Base-by-base conservation (phyloP, 371 early-diverging fungal genomes). In the Mortierella sp. region DNA sequence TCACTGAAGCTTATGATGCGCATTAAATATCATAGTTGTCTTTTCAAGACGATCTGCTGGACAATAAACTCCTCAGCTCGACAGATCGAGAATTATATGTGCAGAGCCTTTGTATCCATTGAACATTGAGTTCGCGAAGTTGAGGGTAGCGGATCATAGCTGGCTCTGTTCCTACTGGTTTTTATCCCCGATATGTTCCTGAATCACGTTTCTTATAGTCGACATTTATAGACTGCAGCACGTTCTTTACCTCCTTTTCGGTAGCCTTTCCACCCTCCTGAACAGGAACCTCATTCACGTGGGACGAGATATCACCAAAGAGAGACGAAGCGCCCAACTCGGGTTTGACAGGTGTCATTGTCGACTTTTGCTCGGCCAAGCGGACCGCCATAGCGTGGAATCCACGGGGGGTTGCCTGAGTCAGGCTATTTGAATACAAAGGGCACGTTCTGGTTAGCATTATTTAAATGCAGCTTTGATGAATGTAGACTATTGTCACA, bases 261-360 rank as follows among this genome's bases (percentile, higher is more conserved):
- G 75, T 78, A 14, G 77, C 70, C 64, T 85, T 86, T 62, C 85
- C 83, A 18, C 84, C 84, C 59, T 75, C 60, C 32, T 84, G 78
- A 39, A 83, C 77, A n/a, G 86, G 73, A 14, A 78, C 78, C 22
- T 84, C 85, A 63, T 87, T 84, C 26, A 75, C 73, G 57, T 86
- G 85, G 24, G 83, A 74, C 66, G 83, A 78, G 54, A 89, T 79
- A 83, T 86, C 87, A 5, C 89, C 90, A 54, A 89, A 90, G 39
- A 90, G 71, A 14, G 89, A 87, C 26, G 91, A 90, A 43, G 88
- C 90, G 30, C 89, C 89, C n/a, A 87, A 68, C 60, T 88, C 83
- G 43, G 90, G 88, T 64, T 84, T 63, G 51, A 75, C 59, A 26
- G 80, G 80, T 40, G 57, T 58, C 68, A 81, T 72, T 10, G 70